phyloP scores from a whole-genome alignment of 495 filamentous ascomycete species.

The Aspergillus campestris region DNA sequence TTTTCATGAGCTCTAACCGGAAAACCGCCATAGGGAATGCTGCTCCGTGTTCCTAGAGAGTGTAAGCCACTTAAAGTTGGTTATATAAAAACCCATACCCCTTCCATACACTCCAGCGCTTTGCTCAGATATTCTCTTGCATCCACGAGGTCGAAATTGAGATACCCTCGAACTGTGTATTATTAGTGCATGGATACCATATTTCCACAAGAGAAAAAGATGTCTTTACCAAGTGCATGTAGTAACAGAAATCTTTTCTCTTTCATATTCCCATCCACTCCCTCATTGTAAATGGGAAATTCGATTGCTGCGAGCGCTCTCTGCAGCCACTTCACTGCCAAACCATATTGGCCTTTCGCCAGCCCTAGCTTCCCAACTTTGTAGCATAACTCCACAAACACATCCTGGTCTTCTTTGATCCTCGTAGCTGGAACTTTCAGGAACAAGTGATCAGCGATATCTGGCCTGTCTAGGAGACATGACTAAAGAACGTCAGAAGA shows the following conservation, averaged over 20 bases:
- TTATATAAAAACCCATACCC: constrained; percentile 16
- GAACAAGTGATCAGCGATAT: constrained; percentile 74
- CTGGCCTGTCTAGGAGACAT: constrained; percentile 60
- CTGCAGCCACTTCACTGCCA: constrained; percentile 66
- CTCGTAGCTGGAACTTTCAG: constrained; percentile 40
- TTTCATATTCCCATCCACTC: constrained; percentile 34
- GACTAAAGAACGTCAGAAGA: constrained; percentile 39
- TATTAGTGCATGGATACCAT: background rate
- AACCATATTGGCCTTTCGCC: constrained; percentile 38
- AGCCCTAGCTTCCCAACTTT: constrained; percentile 60
- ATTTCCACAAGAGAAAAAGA: background rate
- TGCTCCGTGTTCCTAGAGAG: constrained; percentile 45
- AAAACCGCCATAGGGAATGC: constrained; percentile 59
- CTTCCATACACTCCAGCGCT: constrained; percentile 9
- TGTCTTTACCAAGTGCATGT: constrained; percentile 30
- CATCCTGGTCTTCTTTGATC: constrained; percentile 34
- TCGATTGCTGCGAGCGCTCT: constrained; percentile 54
- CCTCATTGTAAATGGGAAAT: constrained; percentile 45
- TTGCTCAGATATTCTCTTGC: constrained; percentile 1
- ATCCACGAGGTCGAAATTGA: constrained; percentile 2
- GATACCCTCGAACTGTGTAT: constrained; percentile 15
- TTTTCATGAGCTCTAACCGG: constrained; percentile 54
- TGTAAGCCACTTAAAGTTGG: background rate
- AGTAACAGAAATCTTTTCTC: constrained; percentile 60
- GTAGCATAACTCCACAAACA: constrained; percentile 61